Conservation (phyloP, 805 yeast genomes). For the Cyberlindnera suaveolens region DNA sequence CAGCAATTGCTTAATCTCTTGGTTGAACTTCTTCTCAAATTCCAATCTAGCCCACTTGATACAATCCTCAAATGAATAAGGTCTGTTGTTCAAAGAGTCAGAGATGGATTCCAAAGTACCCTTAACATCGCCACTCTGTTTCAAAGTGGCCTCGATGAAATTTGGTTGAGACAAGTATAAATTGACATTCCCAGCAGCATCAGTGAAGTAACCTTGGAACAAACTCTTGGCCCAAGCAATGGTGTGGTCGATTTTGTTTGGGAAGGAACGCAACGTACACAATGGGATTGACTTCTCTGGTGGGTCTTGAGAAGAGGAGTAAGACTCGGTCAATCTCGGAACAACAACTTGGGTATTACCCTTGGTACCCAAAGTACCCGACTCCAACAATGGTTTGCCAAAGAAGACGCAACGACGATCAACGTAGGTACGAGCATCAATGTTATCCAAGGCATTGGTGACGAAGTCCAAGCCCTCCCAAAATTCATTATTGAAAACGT, state of each 20-base stretch:
- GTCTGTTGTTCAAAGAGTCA: conserved; percentile 71
- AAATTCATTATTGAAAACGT: conserved; percentile 75
- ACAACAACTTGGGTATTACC: conserved; percentile 97
- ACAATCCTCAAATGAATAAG: conserved; percentile 88
- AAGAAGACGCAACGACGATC: conserved; percentile 95
- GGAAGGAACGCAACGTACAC: conserved; percentile 96
- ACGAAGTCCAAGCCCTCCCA: conserved; percentile 85
- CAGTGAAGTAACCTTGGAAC: conserved; percentile 87
- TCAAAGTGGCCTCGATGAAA: conserved; percentile 84
- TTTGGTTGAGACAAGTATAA: conserved; percentile 85
- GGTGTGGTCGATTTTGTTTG: conserved; percentile 96
- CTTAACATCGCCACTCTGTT: conserved; percentile 88
- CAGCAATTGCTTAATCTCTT: conserved; percentile 84
- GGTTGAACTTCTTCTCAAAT: conserved; percentile 77
- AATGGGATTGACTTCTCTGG: conserved; percentile 97
- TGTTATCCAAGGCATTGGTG: conserved; percentile 94
- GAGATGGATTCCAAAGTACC: conserved; percentile 78
- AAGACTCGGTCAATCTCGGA: conserved; percentile 91
- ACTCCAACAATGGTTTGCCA: conserved; percentile 85
- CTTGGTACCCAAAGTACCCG: conserved; percentile 97
- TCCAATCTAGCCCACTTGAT: conserved; percentile 90
- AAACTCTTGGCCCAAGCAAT: conserved; percentile 98
- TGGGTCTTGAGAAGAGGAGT: conserved; percentile 95
- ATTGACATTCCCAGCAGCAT: conserved; percentile 91
- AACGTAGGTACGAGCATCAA: conserved; percentile 96